Evolutionary conservation across 805 yeast genomes (phyloP).

Genomic region (Komagataella phaffii): DNA sequence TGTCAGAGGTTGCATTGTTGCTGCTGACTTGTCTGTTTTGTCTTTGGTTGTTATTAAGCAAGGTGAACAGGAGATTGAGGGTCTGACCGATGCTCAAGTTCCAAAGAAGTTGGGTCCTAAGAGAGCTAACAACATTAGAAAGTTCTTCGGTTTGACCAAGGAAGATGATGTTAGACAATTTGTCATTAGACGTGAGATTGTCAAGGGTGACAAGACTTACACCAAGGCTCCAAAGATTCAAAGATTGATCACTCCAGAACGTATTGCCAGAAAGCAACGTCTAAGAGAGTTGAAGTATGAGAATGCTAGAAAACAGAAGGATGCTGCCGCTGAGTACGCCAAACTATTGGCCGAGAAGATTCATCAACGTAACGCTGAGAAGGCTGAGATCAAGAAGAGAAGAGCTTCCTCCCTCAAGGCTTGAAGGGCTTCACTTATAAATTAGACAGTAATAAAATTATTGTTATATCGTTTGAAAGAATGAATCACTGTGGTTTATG

Average conservation of each 20-base stretch:
- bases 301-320: conserved; percentile 98
- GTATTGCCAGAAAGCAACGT: conserved; percentile 98
- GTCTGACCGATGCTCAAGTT: conserved; percentile 86
- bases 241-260: conserved; percentile 98
- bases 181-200: conserved; percentile 96
- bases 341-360: conserved; percentile 96
- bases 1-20: conserved; percentile 98
- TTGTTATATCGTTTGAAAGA: neutral
- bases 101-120: conserved; percentile 99
- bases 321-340: conserved; percentile 99
- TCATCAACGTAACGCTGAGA: conserved; percentile 96
- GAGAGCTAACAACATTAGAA: conserved; percentile 99
- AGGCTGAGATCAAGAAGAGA: conserved; percentile 98
- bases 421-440: conserved; percentile 22
- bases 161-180: conserved; percentile 83
- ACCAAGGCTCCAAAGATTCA: conserved; percentile 99
- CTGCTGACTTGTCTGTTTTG: conserved; percentile 91
- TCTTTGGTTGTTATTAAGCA: conserved; percentile 91
- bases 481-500: neutral
- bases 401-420: conserved; percentile 98
- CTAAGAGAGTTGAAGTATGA: conserved; percentile 85
- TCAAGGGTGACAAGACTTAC: conserved; percentile 96
- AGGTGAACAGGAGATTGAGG: conserved; percentile 93
- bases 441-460: neutral
- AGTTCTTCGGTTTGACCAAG: conserved; percentile 96